These are phyloP conservation scores for Urtica urens DNA, from an alignment of 306 rosid species.

Conservation along the genomic window DNA sequence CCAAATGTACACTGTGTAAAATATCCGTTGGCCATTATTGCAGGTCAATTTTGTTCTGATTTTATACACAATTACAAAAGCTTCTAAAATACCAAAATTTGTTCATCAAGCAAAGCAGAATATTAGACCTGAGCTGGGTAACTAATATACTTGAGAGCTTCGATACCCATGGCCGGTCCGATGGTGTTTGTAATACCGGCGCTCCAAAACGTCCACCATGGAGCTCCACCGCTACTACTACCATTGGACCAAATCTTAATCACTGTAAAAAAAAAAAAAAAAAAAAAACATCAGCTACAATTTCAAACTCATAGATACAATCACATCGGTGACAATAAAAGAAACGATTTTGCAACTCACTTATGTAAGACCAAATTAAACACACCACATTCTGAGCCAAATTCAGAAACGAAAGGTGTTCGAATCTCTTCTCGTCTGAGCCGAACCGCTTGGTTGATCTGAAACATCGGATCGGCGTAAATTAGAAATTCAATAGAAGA, in stretches of 20 bases:
- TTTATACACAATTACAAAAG: neutral
- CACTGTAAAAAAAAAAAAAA: constrained; percentile 35
- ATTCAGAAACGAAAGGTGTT: constrained; percentile 84
- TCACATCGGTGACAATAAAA: neutral
- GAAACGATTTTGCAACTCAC: constrained; percentile 33
- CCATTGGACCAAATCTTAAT: constrained; percentile 63
- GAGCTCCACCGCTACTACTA: constrained; percentile 60
- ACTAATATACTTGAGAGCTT: constrained; percentile 90
- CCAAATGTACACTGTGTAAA: too few relatives aligned
- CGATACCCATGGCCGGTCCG: constrained; percentile 99
- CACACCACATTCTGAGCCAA: constrained; percentile 89
- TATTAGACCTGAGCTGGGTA: constrained; percentile 84
- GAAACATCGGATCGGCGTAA: constrained; percentile 8
- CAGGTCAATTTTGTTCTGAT: too few relatives aligned
- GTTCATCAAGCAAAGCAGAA: neutral
- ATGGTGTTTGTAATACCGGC: constrained; percentile 94
- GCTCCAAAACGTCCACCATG: constrained; percentile 91
- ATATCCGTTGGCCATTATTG: too few relatives aligned
- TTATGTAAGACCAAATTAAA: constrained; percentile 81
- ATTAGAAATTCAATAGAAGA: neutral
- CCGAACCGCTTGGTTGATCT: constrained; percentile 95
- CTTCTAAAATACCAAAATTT: neutral
- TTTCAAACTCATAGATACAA: neutral
- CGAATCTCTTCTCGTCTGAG: constrained; percentile 57
- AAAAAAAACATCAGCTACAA: neutral